phyloP scores from a whole-genome alignment of 495 filamentous ascomycete genomes.

The Staphylotrichum longicolle region DNA sequence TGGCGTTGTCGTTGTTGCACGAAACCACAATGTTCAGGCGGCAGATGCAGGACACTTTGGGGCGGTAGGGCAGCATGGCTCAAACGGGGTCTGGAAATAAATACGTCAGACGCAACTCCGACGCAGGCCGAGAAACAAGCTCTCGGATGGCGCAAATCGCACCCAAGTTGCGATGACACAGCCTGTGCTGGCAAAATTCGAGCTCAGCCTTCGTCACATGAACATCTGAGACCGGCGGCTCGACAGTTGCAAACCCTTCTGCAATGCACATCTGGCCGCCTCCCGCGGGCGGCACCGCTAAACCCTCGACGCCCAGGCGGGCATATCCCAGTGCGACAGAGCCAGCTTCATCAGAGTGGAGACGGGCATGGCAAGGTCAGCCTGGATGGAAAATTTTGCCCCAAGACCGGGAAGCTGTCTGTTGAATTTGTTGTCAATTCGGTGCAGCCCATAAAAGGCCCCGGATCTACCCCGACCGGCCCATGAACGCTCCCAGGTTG shows the following conservation, averaged over 20 bases:
- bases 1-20: constrained; percentile 6
- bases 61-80: not conserved
- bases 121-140: constrained; percentile 18
- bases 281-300: not conserved
- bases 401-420: not conserved
- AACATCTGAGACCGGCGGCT: constrained; percentile 1
- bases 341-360: no score
- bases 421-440: constrained; percentile 2
- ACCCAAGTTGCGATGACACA: constrained; percentile 16
- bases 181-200: not conserved
- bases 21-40: not conserved
- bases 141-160: not conserved
- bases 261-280: not conserved
- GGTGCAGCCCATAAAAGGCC: not conserved
- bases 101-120: constrained; percentile 18
- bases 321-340: no score
- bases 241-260: constrained; percentile 9
- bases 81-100: constrained; percentile 3
- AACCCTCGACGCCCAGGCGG: no score
- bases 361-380: no score
- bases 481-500: no score
- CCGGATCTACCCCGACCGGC: no score
- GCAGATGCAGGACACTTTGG: not conserved
- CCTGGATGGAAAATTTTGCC: constrained; percentile 4
- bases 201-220: constrained; percentile 19